Evolutionary conservation across 108 stramenopile species (phyloP).

Genomic region (Cyclotella atomus): DNA sequence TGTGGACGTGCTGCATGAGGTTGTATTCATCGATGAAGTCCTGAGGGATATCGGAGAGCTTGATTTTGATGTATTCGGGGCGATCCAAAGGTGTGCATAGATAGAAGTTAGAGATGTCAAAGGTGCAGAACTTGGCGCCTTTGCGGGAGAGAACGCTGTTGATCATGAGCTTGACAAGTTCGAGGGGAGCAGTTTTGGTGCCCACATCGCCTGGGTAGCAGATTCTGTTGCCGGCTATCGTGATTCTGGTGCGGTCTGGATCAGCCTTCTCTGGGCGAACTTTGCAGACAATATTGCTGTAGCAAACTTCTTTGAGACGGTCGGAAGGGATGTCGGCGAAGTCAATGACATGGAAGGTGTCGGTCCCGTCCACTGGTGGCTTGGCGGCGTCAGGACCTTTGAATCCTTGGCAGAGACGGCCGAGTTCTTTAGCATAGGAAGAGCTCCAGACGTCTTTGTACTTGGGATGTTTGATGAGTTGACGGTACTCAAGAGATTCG

Average conservation of each 20-base stretch:
- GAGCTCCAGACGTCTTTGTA: slow-evolving; percentile 20
- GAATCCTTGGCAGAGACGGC: slow-evolving; percentile 26
- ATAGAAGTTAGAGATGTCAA: slow-evolving; percentile 58
- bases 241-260: slow-evolving; percentile 24
- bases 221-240: slow-evolving; percentile 49
- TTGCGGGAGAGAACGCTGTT: slow-evolving; percentile 48
- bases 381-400: background rate
- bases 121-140: too few relatives aligned
- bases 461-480: slow-evolving; percentile 15
- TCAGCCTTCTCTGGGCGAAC: slow-evolving; percentile 35
- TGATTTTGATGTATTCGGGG: slow-evolving; percentile 50
- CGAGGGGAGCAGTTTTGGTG: slow-evolving; percentile 40
- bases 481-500: slow-evolving; percentile 20
- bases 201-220: slow-evolving; percentile 25
- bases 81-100: slow-evolving; percentile 40
- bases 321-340: too few relatives aligned
- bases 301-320: too few relatives aligned
- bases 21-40: slow-evolving; percentile 48
- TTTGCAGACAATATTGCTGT: slow-evolving; percentile 12
- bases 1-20: slow-evolving; percentile 26
- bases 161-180: slow-evolving; percentile 47
- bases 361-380: slow-evolving; percentile 7
- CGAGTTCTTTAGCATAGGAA: slow-evolving; percentile 24
- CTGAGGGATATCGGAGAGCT: slow-evolving; percentile 25
- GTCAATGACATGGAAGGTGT: slow-evolving; percentile 15